Conservation (phyloP, 805 yeast genomes). For the Ogataea henricii region DNA sequence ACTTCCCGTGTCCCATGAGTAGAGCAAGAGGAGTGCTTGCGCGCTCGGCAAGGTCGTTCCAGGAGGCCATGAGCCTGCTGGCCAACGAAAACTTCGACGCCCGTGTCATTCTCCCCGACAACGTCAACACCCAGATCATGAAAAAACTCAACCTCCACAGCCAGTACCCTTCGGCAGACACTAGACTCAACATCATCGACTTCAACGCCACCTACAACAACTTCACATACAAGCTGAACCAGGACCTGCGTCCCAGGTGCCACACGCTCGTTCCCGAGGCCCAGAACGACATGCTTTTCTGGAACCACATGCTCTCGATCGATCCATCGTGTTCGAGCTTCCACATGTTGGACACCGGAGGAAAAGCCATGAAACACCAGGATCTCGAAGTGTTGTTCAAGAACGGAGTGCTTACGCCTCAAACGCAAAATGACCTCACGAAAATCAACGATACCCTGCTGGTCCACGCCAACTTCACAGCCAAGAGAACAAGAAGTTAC, state of each 20-base stretch:
- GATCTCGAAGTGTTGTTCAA: constrained; percentile 36
- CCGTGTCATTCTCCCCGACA: constrained; percentile 15
- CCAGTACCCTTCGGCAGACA: constrained; percentile 37
- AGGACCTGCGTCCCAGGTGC: constrained; percentile 58
- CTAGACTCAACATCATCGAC: constrained; percentile 55
- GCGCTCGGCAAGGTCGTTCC: constrained; percentile 9
- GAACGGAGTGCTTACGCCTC: constrained; percentile 45
- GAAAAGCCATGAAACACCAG: constrained; percentile 22
- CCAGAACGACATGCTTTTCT: constrained; percentile 21
- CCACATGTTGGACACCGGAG: constrained; percentile 19
- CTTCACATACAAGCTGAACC: constrained; percentile 63
- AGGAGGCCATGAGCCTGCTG: constrained; percentile 11
- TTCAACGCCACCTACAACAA: constrained; percentile 61
- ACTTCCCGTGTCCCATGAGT: constrained; percentile 2
- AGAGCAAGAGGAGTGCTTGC: constrained; percentile 9
- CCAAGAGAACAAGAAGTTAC: constrained; percentile 61
- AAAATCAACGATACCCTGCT: constrained; percentile 32
- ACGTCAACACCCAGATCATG: constrained; percentile 38
- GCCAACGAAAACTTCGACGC: constrained; percentile 10
- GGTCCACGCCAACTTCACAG: constrained; percentile 32
- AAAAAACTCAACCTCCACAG: constrained; percentile 46
- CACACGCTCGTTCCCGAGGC: constrained; percentile 53
- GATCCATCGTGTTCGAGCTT: constrained; percentile 20
- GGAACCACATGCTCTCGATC: constrained; percentile 21
- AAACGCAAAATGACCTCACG: constrained; percentile 13